These are phyloP conservation scores for Phytophthora cactorum DNA, from an alignment of 352 stramenopile species.

Conservation along the genomic window DNA sequence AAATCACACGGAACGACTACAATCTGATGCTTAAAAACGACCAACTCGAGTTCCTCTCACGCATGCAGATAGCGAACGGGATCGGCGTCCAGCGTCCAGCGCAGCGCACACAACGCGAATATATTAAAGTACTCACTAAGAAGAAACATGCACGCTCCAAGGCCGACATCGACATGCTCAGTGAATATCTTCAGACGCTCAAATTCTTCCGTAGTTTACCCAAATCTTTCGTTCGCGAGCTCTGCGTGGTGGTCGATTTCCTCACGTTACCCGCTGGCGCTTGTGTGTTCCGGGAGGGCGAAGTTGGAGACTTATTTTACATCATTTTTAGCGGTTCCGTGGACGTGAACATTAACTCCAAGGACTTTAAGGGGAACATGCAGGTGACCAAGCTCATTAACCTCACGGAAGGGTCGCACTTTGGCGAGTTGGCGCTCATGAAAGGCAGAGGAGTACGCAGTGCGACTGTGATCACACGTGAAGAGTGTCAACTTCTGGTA, in stretches of 20 bases:
- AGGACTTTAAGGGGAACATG: conserved; percentile 53
- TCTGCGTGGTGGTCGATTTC: conserved; percentile 70
- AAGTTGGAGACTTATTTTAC: conserved; percentile 78
- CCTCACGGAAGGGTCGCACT: conserved; percentile 70
- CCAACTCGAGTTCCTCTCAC: conserved; percentile 70
- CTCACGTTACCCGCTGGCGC: conserved; percentile 44
- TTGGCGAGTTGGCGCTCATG: conserved; percentile 78
- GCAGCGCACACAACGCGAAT: conserved; percentile 52
- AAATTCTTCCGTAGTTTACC: conserved; percentile 80
- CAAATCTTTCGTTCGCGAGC: conserved; percentile 66
- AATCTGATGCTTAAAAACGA: conserved; percentile 78
- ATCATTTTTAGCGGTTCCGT: conserved; percentile 79
- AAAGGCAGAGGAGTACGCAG: conserved; percentile 72
- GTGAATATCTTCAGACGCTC: conserved; percentile 72
- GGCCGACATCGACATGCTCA: conserved; percentile 65
- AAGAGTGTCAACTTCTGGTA: conserved; percentile 69
- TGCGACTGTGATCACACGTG: conserved; percentile 69
- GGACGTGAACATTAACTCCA: conserved; percentile 70
- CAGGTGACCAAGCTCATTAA: conserved; percentile 79
- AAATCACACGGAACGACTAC: conserved; percentile 75
- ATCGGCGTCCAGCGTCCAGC: conserved; percentile 23
- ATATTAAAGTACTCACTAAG: conserved; percentile 65
- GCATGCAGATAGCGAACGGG: conserved; percentile 62
- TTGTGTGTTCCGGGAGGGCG: conserved; percentile 70
- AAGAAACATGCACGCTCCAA: conserved; percentile 54